A percentile compares a stretch with the other conserved stretches of the same genome.
Conservation (phyloP, 2,329 filamentous ascomycete genomes). For the Hirsutella rhossiliensis region DNA sequence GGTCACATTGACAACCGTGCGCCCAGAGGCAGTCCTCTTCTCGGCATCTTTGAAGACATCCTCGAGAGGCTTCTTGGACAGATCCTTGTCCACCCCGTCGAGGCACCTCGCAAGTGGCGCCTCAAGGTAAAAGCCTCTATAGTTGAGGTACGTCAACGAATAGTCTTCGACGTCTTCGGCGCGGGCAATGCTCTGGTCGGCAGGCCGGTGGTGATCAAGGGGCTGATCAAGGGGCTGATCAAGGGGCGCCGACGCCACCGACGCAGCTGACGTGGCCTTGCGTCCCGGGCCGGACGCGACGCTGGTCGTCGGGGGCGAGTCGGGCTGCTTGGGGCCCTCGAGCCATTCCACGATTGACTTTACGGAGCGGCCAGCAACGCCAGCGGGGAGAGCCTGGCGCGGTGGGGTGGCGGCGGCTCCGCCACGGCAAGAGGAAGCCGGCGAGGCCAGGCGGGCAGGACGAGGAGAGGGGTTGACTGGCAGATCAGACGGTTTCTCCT, state of each 20-base stretch:
- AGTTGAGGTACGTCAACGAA: constrained; percentile 19
- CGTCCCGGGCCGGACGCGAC: background rate
- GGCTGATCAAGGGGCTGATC: too few relatives aligned
- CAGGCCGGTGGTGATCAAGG: background rate
- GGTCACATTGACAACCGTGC: background rate
- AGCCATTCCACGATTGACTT: constrained; percentile 20
- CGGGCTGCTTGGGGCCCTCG: constrained; percentile 10
- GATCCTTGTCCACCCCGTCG: constrained; percentile 7
- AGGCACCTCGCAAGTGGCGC: constrained; percentile 18
- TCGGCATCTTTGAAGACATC: constrained; percentile 1
- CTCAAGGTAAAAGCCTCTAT: constrained; percentile 18
- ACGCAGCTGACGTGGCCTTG: background rate
- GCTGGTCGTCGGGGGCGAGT: background rate
- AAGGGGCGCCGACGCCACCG: background rate
- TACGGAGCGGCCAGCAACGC: constrained; percentile 11
- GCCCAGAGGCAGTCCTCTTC: background rate
- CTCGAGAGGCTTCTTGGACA: constrained; percentile 1
- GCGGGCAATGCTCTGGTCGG: background rate
- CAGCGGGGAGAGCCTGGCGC: background rate
- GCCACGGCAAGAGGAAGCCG: background rate
- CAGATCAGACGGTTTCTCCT: background rate
- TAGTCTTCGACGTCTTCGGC: constrained; percentile 15
- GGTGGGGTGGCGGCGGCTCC: background rate
- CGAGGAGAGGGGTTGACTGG: too few relatives aligned
- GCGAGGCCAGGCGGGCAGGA: background rate